Conservation (phyloP, 78 protist species). For the Dictyostelium brefeldianum region DNA sequence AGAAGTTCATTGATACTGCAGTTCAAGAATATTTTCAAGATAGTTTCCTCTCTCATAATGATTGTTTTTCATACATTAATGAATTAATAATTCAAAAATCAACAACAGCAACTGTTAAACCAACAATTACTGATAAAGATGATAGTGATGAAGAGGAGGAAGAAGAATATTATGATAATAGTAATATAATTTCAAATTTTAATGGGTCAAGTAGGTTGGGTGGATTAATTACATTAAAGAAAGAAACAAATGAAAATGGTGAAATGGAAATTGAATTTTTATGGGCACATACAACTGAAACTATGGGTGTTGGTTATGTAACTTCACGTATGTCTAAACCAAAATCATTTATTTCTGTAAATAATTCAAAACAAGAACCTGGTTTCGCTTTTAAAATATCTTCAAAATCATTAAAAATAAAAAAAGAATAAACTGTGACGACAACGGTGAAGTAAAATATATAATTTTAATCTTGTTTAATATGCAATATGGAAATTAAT, state of each 20-base stretch:
- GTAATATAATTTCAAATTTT: conserved; percentile 17
- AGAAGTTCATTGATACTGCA: conserved; percentile 38
- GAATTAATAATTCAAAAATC: neutral
- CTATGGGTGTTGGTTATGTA: conserved; percentile 86
- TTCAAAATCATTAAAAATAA: conserved; percentile 1
- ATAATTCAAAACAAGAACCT: neutral
- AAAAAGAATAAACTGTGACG: too few relatives aligned
- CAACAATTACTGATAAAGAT: neutral
- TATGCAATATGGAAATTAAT: too few relatives aligned
- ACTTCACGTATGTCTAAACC: conserved; percentile 21
- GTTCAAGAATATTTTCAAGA: conserved; percentile 50
- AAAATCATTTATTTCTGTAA: conserved; percentile 30
- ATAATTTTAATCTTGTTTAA: too few relatives aligned
- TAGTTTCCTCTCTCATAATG: conserved; percentile 35
- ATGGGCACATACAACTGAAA: conserved; percentile 79
- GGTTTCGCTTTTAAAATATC: conserved; percentile 47
- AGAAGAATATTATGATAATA: conserved; percentile 12
- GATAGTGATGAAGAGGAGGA: conserved; percentile 3
- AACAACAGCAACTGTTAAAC: neutral
- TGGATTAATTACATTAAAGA: conserved; percentile 70
- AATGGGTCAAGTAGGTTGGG: conserved; percentile 62
- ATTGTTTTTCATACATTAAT: conserved; percentile 49
- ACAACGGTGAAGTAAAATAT: too few relatives aligned
- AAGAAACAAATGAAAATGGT: conserved; percentile 11
- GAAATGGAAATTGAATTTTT: conserved; percentile 70